Evolutionary conservation across 495 filamentous ascomycete species (phyloP).

Genomic region (Trichocladium antarcticum): DNA sequence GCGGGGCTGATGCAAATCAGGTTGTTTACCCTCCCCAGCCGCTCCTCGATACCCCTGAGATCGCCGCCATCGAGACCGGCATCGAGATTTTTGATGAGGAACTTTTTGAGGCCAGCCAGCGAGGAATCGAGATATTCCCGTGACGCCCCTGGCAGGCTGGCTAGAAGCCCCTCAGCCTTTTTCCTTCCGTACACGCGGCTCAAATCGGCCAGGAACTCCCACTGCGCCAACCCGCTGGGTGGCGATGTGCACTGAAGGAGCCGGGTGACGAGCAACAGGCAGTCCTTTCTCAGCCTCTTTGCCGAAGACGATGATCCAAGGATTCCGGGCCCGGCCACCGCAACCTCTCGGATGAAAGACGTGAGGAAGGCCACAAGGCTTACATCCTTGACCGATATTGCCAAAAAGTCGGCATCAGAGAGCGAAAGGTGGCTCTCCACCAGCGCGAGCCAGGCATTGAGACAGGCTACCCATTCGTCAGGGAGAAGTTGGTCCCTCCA

Average conservation of each 20-base stretch:
- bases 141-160: slow-evolving; percentile 21
- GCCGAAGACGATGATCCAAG: slow-evolving; percentile 38
- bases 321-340: slow-evolving; percentile 29
- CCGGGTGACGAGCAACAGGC: slow-evolving; percentile 48
- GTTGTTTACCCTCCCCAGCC: slow-evolving; percentile 37
- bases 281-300: slow-evolving; percentile 45
- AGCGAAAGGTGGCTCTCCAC: slow-evolving; percentile 51
- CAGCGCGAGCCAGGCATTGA: slow-evolving; percentile 66
- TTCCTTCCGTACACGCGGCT: slow-evolving; percentile 46
- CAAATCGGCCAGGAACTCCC: slow-evolving; percentile 49
- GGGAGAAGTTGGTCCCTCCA: slow-evolving; percentile 54
- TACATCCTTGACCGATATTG: slow-evolving; percentile 40
- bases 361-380: slow-evolving; percentile 49
- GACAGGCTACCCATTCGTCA: slow-evolving; percentile 64
- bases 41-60: slow-evolving; percentile 36
- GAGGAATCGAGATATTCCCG: slow-evolving; percentile 28
- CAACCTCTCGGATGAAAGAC: slow-evolving; percentile 48
- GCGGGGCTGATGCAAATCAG: slow-evolving; percentile 45
- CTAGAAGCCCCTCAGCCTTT: slow-evolving; percentile 24
- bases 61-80: slow-evolving; percentile 35
- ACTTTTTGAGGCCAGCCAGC: slow-evolving; percentile 33
- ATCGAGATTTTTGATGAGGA: slow-evolving; percentile 41
- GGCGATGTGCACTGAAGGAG: slow-evolving; percentile 34
- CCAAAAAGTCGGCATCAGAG: slow-evolving; percentile 41
- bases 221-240: slow-evolving; percentile 39